Evolutionary conservation across 495 filamentous ascomycete species (phyloP).

Genomic region (Paragyromitra xinjiangensis): DNA sequence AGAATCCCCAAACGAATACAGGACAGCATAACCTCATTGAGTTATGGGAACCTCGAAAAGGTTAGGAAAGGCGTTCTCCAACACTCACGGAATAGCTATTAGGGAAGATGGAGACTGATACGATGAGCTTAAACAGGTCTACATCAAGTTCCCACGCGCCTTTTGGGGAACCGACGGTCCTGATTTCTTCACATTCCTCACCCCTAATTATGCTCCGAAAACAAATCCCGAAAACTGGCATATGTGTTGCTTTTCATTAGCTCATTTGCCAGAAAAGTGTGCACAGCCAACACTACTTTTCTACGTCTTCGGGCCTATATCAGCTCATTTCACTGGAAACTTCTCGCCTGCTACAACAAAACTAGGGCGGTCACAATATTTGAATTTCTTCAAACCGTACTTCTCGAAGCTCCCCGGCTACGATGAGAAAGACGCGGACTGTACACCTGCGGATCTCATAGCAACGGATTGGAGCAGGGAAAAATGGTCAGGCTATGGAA

Average conservation of each 20-base stretch:
- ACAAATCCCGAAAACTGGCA: conserved; percentile 75
- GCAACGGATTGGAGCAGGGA: conserved; percentile 85
- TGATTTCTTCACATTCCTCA: conserved; percentile 73
- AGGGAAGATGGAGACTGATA: conserved; percentile 10
- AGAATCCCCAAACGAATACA: conserved; percentile 70
- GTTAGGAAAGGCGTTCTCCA: conserved; percentile 56
- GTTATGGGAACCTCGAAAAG: conserved; percentile 91
- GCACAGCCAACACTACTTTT: conserved; percentile 90
- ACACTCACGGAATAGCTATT: neutral
- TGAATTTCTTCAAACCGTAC: conserved; percentile 77
- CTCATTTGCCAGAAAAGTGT: conserved; percentile 67
- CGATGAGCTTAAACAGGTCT: conserved; percentile 64
- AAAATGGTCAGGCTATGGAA: conserved; percentile 85
- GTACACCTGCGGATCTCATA: conserved; percentile 69
- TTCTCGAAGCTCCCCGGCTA: conserved; percentile 78
- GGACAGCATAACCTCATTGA: conserved; percentile 77
- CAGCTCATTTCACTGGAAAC: conserved; percentile 58
- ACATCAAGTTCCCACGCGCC: conserved; percentile 81
- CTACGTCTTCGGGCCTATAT: conserved; percentile 78
- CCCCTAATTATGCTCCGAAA: conserved; percentile 68
- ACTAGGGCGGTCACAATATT: conserved; percentile 60
- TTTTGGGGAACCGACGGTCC: conserved; percentile 59
- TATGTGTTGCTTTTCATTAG: conserved; percentile 81
- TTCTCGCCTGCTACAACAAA: conserved; percentile 62
- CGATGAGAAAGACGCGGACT: conserved; percentile 63